Evolutionary conservation across 306 rosid genomes (phyloP).

Genomic region (Cucurbita argyrosperma): DNA sequence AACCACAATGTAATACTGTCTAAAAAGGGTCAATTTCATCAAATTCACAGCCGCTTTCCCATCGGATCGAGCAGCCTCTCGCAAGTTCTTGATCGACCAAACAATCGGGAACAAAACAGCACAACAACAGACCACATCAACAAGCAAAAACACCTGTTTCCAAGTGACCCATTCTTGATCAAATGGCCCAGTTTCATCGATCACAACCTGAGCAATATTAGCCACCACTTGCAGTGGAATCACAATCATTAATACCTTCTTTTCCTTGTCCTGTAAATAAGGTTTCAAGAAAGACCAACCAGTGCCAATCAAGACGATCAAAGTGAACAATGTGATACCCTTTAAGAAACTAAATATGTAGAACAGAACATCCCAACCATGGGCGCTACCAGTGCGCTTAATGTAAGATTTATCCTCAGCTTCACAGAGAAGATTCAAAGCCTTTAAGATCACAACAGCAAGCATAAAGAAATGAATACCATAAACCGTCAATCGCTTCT

Average conservation of each 20-base stretch:
- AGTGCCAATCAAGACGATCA: conserved; percentile 79
- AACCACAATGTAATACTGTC: conserved; percentile 85
- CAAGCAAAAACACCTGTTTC: conserved; percentile 82
- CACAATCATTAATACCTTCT: conserved; percentile 87
- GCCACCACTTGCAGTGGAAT: conserved; percentile 85
- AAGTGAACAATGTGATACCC: conserved; percentile 69
- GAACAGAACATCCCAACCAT: conserved; percentile 90
- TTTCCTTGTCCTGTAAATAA: conserved; percentile 75
- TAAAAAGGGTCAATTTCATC: conserved; percentile 80
- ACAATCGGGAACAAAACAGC: conserved; percentile 89
- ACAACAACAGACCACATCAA: conserved; percentile 85
- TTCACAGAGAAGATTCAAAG: conserved; percentile 64
- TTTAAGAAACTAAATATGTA: conserved; percentile 80
- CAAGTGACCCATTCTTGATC: conserved; percentile 74
- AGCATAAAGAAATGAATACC: conserved; percentile 88
- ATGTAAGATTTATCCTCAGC: conserved; percentile 86
- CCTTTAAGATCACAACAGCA: conserved; percentile 59
- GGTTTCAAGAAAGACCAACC: conserved; percentile 97
- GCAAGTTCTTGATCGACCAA: conserved; percentile 91
- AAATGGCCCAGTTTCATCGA: conserved; percentile 75
- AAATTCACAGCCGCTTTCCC: conserved; percentile 92
- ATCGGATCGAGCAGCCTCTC: conserved; percentile 84
- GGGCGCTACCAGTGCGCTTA: conserved; percentile 78
- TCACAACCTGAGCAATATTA: conserved; percentile 74
- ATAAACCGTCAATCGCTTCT: conserved; percentile 63